Evolutionary conservation across 176 grass and related monocot genomes (phyloP), one percentile per base, ranked within the genome.

Genomic region (Tuctoria greenei): DNA sequence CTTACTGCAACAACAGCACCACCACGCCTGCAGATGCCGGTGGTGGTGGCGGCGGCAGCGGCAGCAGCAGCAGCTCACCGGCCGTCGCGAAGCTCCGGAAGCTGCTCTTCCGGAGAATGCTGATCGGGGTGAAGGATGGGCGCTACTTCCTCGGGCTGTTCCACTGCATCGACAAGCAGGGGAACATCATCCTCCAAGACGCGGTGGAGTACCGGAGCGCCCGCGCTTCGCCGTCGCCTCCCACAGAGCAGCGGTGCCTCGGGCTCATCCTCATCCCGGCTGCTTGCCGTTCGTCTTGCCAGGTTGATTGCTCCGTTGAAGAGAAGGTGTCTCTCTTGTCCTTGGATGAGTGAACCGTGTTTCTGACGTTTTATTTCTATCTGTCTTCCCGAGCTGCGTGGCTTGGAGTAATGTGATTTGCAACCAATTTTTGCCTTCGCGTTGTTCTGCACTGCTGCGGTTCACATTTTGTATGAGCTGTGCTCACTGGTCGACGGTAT

Each of bases 181-280:
- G 95, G 21, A 94, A 98, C 62, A 98, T 98, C 38, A 92, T 98
- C 81, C 86, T 98, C 6, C 95, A 95, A 78, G 91, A 98, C 15
- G 89, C 91, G 0, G 89, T 98, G 69, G 95, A 95, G 80, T 92
- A 98, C 75, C 81, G 89, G 7, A 86, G 58, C n/a, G 61, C 73
- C 17, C 61, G 83, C 8, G 73, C 56, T 1, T 87, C 84, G 0
- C 61, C 79, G 0, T 65, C 79, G 31, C 50, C 79, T 12, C 86
- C 79, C 0, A 81, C 78, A 47, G 95, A 98, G 25, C 89, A 98
- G 66, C 72, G 95, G 12, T 77, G 89, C 41, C 86, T 98, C 5
- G 95, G 95, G 8, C 86, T 98, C 52, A 95, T 98, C 71, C 80
- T 98, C 23, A 98, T 98, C 38, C 87, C 95, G 1, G 82, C 82